Percentiles rank a stretch among this genome's conserved stretches.
Conservation (phyloP, 1,139 yeast species). For the Suhomyces atakaporum region DNA sequence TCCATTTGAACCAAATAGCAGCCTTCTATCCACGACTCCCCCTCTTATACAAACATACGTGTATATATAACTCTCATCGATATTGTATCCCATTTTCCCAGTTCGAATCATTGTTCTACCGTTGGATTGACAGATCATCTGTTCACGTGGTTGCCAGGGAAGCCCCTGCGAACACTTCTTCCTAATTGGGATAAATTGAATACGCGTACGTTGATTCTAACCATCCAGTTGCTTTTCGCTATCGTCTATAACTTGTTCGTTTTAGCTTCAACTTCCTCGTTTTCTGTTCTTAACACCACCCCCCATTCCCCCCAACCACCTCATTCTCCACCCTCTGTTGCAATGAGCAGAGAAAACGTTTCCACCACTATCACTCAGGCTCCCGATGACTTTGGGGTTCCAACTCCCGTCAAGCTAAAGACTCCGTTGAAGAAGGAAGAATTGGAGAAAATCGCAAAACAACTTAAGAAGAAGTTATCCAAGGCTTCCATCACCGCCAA, state of each 20-base stretch:
- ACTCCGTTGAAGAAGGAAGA: slow-evolving; percentile 49
- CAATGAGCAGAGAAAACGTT: slow-evolving; percentile 10
- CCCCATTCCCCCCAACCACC: slow-evolving; percentile 2
- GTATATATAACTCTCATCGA: no score
- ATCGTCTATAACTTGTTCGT: slow-evolving; percentile 4
- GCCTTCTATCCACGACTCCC: no score
- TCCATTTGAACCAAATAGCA: no score
- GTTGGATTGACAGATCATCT: background rate
- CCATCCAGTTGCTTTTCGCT: slow-evolving; percentile 8
- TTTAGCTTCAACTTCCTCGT: background rate
- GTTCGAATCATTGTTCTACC: background rate
- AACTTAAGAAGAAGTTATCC: slow-evolving; percentile 45
- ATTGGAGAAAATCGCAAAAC: slow-evolving; percentile 48
- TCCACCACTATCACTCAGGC: slow-evolving; percentile 13
- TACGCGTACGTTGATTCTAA: slow-evolving; percentile 11
- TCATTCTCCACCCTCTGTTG: background rate
- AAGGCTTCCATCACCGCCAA: slow-evolving; percentile 51
- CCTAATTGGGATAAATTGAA: slow-evolving; percentile 13
- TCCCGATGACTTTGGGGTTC: slow-evolving; percentile 7
- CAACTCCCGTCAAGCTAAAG: slow-evolving; percentile 26
- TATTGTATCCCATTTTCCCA: background rate
- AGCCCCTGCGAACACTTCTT: slow-evolving; percentile 10
- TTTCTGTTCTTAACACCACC: background rate
- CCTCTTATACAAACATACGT: no score
- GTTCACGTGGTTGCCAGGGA: slow-evolving; percentile 2